Base-by-base conservation (phyloP, 2,329 filamentous ascomycete genomes). In the Cercospora beticola region DNA sequence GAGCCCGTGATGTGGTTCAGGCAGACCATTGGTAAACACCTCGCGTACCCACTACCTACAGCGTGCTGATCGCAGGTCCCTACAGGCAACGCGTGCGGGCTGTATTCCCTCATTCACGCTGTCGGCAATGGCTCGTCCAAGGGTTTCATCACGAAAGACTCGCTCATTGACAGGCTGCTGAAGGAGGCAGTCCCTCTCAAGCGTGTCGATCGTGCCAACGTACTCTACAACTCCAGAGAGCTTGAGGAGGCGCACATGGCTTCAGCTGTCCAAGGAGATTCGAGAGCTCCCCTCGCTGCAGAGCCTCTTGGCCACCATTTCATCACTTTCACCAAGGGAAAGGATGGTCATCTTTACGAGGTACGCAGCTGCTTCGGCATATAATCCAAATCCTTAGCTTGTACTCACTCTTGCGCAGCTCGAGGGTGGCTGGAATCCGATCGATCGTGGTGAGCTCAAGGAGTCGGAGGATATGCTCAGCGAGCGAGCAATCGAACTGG, bases 1-100 rank as follows among this genome's bases (percentile, higher is more conserved):
- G 86, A 88, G 67, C 85, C 86, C 0, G 82, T 87, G 4, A 77
- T 88, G 23, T 89, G 86, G 86, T 87, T 86, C 76, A 83, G 82
- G 68, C 87, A 89, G 72, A 88, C 84, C 1, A 65, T 65, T 58
- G 62, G 62, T 65, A 57, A 31, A 8, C 23, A 23, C 6, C 49
- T 21, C n/a, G 87, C 88, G n/a, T n/a, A 14, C 31, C 12, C 21
- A n/a, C 18, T 16, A 8, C 21, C 30, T 23, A 30, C 33, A 54
- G 18, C 23, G 30, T 46, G 23, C 36, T 59, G 52, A 57, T 2
- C 12, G 30, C 23, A 56, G 31, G 14, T 31, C 12, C 40, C 16
- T 12, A 65, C 60, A 36, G 81, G 83, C 16, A 80, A 88, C 72
- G 85, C 86, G 0, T 89, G 87, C 72, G 87, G 87, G 0, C 79